Evolutionary conservation across 306 rosid species (phyloP).

Genomic region (Glycine latifolia): DNA sequence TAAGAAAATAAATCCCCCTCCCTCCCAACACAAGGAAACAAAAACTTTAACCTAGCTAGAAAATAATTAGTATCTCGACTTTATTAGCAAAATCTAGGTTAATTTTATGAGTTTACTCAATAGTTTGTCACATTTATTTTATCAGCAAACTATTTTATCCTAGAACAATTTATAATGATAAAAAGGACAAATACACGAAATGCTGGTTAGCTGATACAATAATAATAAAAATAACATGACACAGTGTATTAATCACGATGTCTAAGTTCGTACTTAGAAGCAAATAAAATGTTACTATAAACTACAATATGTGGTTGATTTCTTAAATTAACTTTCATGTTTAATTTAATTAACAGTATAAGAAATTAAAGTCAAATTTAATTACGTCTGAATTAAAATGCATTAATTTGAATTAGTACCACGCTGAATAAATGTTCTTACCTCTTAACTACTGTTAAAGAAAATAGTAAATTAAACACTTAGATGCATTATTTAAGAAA

Average conservation of each 20-base stretch:
- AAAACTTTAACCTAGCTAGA: neutral
- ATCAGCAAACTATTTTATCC: neutral
- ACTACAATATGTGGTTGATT: neutral
- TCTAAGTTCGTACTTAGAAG: neutral
- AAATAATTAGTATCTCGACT: neutral
- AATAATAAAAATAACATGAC: neutral
- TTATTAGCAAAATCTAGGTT: neutral
- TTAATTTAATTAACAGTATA: neutral
- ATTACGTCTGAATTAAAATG: neutral
- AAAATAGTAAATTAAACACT: neutral
- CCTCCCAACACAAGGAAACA: neutral
- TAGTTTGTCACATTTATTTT: neutral
- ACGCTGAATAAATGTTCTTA: neutral
- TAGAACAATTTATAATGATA: neutral
- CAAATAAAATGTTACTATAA: neutral
- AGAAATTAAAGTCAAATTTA: neutral
- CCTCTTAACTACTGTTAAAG: neutral
- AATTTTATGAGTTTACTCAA: neutral
- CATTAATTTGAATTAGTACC: neutral
- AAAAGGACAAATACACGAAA: neutral
- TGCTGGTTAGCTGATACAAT: conserved; percentile 1
- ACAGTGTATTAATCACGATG: neutral
- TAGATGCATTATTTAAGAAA: neutral
- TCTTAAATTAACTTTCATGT: neutral
- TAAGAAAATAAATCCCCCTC: neutral